Percentiles rank a stretch among this genome's conserved stretches.
phyloP scores from a whole-genome alignment of 495 filamentous ascomycete genomes.

The Parmelia sp. region DNA sequence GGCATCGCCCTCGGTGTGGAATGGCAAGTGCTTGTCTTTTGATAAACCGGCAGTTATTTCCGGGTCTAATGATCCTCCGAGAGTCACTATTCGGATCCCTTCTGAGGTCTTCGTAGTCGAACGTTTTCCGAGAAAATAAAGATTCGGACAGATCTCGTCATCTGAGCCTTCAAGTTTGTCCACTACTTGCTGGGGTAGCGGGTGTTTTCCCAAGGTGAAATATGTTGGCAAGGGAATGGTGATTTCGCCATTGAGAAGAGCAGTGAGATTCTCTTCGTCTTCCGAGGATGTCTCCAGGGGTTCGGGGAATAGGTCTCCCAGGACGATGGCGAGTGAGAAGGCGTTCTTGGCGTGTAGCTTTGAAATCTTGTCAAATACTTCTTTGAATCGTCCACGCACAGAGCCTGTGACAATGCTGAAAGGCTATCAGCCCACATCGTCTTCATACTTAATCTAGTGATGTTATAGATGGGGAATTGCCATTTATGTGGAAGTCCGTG shows the following conservation, averaged over 20 bases:
- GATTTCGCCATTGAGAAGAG: constrained; percentile 64
- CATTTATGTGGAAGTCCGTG: too few relatives aligned
- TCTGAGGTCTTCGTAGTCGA: constrained; percentile 81
- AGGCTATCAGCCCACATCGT: background rate
- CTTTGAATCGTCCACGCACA: constrained; percentile 63
- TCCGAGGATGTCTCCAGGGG: constrained; percentile 37
- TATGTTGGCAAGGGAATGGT: constrained; percentile 74
- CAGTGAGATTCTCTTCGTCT: constrained; percentile 52
- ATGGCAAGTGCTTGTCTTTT: constrained; percentile 58
- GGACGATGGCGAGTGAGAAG: constrained; percentile 76
- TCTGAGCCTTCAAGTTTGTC: constrained; percentile 64
- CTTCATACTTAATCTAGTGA: too few relatives aligned
- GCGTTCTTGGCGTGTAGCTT: constrained; percentile 75
- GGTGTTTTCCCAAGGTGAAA: constrained; percentile 65
- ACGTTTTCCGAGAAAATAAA: constrained; percentile 81
- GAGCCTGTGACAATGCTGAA: constrained; percentile 73
- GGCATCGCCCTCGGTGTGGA: constrained; percentile 70
- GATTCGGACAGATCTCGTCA: constrained; percentile 79
- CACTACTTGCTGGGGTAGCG: constrained; percentile 61
- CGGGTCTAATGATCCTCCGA: constrained; percentile 64
- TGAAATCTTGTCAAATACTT: constrained; percentile 70
- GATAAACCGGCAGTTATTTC: constrained; percentile 45
- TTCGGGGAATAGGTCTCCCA: constrained; percentile 69
- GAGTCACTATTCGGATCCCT: constrained; percentile 72
- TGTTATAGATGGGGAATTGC: too few relatives aligned